phyloP scores from a whole-genome alignment of 2,329 filamentous ascomycete genomes.

The Fusarium subtropicale region DNA sequence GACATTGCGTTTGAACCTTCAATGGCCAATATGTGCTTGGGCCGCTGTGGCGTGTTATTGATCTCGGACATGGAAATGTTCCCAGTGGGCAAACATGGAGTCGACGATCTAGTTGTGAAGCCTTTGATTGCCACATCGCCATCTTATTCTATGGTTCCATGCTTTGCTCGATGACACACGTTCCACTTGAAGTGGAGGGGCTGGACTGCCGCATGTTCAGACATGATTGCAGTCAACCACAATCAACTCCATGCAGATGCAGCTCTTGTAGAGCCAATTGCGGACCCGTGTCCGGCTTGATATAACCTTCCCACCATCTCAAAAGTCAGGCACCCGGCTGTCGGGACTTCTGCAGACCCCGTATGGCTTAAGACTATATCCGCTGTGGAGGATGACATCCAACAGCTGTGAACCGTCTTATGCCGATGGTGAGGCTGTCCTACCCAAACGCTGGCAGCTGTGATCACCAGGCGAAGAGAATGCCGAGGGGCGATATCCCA shows the following conservation, averaged over 20 bases:
- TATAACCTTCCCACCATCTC: slow-evolving; percentile 39
- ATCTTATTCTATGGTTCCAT: slow-evolving; percentile 41
- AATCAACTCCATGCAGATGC: slow-evolving; percentile 32
- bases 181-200: slow-evolving; percentile 48
- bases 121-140: slow-evolving; percentile 29
- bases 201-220: slow-evolving; percentile 42
- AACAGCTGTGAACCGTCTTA: slow-evolving; percentile 32
- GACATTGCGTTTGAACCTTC: slow-evolving; percentile 2
- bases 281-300: slow-evolving; percentile 14
- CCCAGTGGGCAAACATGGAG: slow-evolving; percentile 28
- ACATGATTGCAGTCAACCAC: slow-evolving; percentile 41
- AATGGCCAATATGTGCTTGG: slow-evolving; percentile 1
- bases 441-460: slow-evolving; percentile 24
- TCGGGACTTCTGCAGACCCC: slow-evolving; percentile 33
- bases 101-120: slow-evolving; percentile 24
- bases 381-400: slow-evolving; percentile 8
- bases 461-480: slow-evolving; percentile 21
- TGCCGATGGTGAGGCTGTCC: slow-evolving; percentile 21
- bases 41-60: slow-evolving; percentile 8
- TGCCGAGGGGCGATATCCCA: slow-evolving; percentile 14
- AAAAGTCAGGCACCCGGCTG: slow-evolving; percentile 30
- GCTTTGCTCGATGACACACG: slow-evolving; percentile 38
- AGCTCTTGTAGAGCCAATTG: slow-evolving; percentile 39
- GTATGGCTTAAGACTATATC: slow-evolving; percentile 22
- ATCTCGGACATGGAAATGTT: slow-evolving; percentile 9